phyloP scores from a whole-genome alignment of 1,139 yeast species.

The Blastobotrys buckinghamii region DNA sequence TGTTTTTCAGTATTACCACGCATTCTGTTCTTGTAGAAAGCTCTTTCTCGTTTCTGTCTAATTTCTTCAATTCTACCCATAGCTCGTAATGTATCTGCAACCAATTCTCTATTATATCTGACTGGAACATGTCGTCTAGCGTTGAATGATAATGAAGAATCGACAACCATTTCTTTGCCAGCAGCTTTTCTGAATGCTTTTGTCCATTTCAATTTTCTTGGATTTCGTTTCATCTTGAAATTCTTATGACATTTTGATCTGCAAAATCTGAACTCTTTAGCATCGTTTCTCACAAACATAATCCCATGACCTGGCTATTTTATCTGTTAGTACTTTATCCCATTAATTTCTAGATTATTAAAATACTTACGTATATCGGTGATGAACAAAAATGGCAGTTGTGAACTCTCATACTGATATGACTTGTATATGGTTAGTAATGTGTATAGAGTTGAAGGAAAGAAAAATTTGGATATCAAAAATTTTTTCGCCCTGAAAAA shows the following conservation, averaged over 20 bases:
- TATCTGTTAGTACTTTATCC: neutral
- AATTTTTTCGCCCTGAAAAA: no score
- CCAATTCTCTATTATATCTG: constrained; percentile 93
- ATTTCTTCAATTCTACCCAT: constrained; percentile 96
- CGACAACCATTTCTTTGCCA: constrained; percentile 97
- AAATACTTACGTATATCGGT: constrained; percentile 40
- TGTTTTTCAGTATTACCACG: constrained; percentile 90
- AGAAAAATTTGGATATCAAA: neutral
- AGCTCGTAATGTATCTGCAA: constrained; percentile 87
- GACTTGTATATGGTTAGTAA: neutral
- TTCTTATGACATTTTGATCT: constrained; percentile 97
- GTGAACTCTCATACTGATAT: constrained; percentile 72
- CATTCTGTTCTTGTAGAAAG: constrained; percentile 99
- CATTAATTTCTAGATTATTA: neutral
- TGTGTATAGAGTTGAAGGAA: neutral
- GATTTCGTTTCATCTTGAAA: constrained; percentile 97
- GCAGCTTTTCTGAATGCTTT: constrained; percentile 99
- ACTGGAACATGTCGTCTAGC: constrained; percentile 98
- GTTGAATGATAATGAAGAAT: constrained; percentile 91
- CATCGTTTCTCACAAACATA: constrained; percentile 96
- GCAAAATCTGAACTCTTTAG: constrained; percentile 95
- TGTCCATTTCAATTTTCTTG: constrained; percentile 97
- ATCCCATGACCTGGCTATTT: constrained; percentile 85
- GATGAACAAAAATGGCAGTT: constrained; percentile 97
- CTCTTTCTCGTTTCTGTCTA: constrained; percentile 93